Evolutionary conservation across 2,329 filamentous ascomycete genomes (phyloP), one percentile per base, ranked within the genome.

Genomic region (Aspergillus candidus): DNA sequence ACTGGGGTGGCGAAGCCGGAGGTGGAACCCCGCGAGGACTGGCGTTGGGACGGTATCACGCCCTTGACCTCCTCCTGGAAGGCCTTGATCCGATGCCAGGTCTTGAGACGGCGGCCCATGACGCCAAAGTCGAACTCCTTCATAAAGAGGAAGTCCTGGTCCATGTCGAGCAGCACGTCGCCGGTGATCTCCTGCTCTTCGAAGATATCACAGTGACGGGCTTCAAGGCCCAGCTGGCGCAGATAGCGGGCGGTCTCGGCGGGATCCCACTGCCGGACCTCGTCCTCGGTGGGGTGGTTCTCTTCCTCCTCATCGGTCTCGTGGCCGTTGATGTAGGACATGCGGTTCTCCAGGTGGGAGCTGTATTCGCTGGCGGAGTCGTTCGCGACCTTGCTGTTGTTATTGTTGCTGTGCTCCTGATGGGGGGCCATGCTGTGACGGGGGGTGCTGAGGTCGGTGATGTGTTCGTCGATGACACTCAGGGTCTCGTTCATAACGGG

Each of bases 381-480:
- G 50, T 82, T 88, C 35, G 75, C 75, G 58, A 52, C 78, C 71
- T 27, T 27, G 22, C 7, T 27, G 22, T 10, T 27, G 22, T 27
- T 18, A 6, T 18, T 18, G 18, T 18, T 18, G 18, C 18, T 18
- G 64, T 52, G 56, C 27, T 72, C 70, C 38, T 79, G 77, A 14
- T 64, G 59, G 35, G 70, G 55, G 44, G 49, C 44, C 33, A 76
- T 50, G 58, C 73, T 76, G 49, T 79, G 76, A 17, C 78, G 74
- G 42, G 78, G 78, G 5, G 75, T 80, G 61, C 75, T 78, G 70
- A 97, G 79, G 63, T 95, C 86, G 34, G 88, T 95, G 56, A 97
- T 95, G 62, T 96, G 91, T 68, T 97, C 91, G 64, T 97, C 85
- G 58, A 97, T 97, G 46, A 97, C 91, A 59, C 89, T 95, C 40